phyloP scores from a whole-genome alignment of 1,284 basidiomycete species.

The Phylloporus sp. region DNA sequence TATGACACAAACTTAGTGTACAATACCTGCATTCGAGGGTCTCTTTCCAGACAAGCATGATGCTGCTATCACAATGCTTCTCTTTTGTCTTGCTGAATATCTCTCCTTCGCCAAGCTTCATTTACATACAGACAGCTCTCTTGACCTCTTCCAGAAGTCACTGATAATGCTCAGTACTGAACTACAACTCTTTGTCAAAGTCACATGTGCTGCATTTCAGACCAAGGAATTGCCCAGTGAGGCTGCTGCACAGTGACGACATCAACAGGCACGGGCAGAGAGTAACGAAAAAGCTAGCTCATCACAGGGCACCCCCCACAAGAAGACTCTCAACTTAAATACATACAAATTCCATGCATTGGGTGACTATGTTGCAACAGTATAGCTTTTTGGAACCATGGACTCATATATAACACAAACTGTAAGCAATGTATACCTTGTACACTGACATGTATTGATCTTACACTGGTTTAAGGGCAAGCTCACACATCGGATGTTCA shows the following conservation, averaged over 20 bases:
- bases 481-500: conserved; percentile 13
- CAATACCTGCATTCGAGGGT: conserved; percentile 29
- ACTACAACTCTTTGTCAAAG: conserved; percentile 8
- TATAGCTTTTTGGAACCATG: not conserved
- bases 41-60: conserved; percentile 27
- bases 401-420: not conserved
- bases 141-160: not conserved
- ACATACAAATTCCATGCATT: not conserved
- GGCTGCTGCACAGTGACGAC: not conserved
- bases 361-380: not conserved
- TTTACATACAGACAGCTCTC: conserved; percentile 21
- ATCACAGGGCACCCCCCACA: not conserved
- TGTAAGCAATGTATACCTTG: not conserved
- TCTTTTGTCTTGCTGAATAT: conserved; percentile 22
- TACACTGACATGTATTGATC: not conserved
- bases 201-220: not conserved
- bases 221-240: conserved; percentile 17
- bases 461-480: conserved; percentile 13
- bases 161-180: not conserved
- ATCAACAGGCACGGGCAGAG: not conserved
- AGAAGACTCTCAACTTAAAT: not conserved
- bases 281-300: not conserved
- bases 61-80: conserved; percentile 4
- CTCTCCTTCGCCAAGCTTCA: conserved; percentile 32
- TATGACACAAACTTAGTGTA: not conserved